Conservation (phyloP, 257 asterid species). For the Oldenlandia corymbosa region DNA sequence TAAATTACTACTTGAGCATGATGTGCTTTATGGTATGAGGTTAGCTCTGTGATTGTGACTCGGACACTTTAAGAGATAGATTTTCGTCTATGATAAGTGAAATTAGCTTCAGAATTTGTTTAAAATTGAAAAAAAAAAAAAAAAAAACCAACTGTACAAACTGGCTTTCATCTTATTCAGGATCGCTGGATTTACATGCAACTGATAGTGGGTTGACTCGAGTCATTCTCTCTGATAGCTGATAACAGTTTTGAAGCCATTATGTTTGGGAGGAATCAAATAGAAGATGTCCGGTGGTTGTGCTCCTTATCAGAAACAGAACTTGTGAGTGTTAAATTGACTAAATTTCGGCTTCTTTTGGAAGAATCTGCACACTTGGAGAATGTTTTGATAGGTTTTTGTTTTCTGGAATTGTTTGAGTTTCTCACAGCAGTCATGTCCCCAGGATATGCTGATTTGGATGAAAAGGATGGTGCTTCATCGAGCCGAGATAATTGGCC, state of each 20-base stretch:
- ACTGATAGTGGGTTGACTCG: too few relatives aligned
- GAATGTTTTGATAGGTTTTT: not conserved
- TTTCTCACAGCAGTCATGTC: slow-evolving; percentile 4
- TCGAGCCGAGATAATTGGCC: slow-evolving; percentile 59
- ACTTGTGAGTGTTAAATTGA: slow-evolving; percentile 50
- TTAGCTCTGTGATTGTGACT: too few relatives aligned
- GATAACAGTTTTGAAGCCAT: not conserved
- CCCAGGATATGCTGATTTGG: slow-evolving; percentile 54
- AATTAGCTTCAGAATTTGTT: too few relatives aligned
- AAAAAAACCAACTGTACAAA: too few relatives aligned
- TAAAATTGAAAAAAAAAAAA: too few relatives aligned
- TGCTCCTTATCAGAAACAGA: slow-evolving; percentile 73
- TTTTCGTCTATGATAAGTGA: too few relatives aligned
- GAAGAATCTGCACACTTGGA: not conserved
- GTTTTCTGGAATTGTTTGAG: not conserved
- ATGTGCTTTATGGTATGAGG: too few relatives aligned
- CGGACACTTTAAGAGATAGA: too few relatives aligned
- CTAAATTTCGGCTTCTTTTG: not conserved
- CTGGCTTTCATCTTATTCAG: too few relatives aligned
- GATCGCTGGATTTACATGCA: too few relatives aligned
- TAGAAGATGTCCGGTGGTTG: slow-evolving; percentile 76
- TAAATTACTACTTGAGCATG: too few relatives aligned
- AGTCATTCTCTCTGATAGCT: not conserved
- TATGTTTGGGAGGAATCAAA: slow-evolving; percentile 32
- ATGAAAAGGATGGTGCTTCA: slow-evolving; percentile 50